A percentile compares a stretch with the other conserved stretches of the same genome.
Evolutionary conservation across 352 stramenopile genomes (phyloP).

Genomic region (Pythium rishiriense): DNA sequence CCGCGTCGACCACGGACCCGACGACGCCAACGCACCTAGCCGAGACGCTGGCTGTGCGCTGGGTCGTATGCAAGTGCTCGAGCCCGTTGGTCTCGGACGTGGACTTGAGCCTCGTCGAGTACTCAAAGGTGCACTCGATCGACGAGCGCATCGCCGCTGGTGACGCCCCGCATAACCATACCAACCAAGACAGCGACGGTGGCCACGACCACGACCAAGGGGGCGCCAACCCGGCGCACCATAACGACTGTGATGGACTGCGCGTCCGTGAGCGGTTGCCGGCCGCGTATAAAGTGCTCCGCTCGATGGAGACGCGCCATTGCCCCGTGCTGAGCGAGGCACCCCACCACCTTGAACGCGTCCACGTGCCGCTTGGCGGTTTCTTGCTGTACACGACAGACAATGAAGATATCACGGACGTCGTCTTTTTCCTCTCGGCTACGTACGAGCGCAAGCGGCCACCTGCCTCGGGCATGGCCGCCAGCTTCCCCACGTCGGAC

Average conservation of each 20-base stretch:
- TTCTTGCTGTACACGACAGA: conserved; percentile 73
- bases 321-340: conserved; percentile 67
- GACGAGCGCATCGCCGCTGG: conserved; percentile 36
- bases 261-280: conserved; percentile 33
- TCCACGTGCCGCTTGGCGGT: conserved; percentile 57
- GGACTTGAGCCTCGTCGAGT: conserved; percentile 75
- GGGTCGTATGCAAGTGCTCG: conserved; percentile 64
- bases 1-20: not conserved
- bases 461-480: conserved; percentile 11
- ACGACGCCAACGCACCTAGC: conserved; percentile 17
- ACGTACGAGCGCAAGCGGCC: conserved; percentile 23
- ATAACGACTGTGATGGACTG: conserved; percentile 27
- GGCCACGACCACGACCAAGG: not conserved
- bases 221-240: conserved; percentile 21
- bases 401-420: conserved; percentile 55
- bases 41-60: conserved; percentile 67
- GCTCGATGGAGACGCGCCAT: conserved; percentile 62
- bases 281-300: conserved; percentile 68
- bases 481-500: conserved; percentile 33
- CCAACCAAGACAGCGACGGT: conserved; percentile 10
- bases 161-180: conserved; percentile 21
- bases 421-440: conserved; percentile 80
- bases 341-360: conserved; percentile 56
- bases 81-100: conserved; percentile 68
- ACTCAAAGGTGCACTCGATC: conserved; percentile 57